Evolutionary conservation across 441 rosid genomes (phyloP).

Genomic region (Iberis amara): DNA sequence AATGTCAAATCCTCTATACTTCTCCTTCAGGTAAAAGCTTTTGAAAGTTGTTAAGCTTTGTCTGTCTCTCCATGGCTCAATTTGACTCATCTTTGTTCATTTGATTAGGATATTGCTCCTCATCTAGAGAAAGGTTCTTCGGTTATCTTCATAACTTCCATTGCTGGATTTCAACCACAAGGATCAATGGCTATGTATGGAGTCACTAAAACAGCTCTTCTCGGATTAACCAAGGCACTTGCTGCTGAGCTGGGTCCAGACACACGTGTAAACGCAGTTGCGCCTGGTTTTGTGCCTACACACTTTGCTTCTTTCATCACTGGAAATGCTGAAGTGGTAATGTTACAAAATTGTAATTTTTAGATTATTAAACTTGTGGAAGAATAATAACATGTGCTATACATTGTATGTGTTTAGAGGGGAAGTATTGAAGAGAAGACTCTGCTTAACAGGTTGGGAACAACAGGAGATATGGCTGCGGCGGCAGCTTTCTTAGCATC

Average conservation of each 20-base stretch:
- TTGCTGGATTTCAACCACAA: slow-evolving; percentile 59
- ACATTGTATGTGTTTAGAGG: slow-evolving; percentile 36
- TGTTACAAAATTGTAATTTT: slow-evolving; percentile 19
- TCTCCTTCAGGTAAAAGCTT: slow-evolving; percentile 44
- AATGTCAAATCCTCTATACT: slow-evolving; percentile 68
- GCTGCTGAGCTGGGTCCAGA: slow-evolving; percentile 76
- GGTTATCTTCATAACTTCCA: slow-evolving; percentile 65
- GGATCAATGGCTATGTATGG: slow-evolving; percentile 79
- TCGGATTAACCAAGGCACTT: slow-evolving; percentile 88
- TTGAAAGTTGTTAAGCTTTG: background rate
- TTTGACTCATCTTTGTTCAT: background rate
- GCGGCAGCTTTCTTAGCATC: slow-evolving; percentile 83
- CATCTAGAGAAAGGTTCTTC: slow-evolving; percentile 75
- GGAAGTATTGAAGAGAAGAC: slow-evolving; percentile 44
- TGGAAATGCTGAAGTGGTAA: slow-evolving; percentile 43
- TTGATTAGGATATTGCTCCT: slow-evolving; percentile 65
- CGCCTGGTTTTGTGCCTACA: slow-evolving; percentile 92
- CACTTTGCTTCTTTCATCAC: slow-evolving; percentile 61
- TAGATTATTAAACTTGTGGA: background rate
- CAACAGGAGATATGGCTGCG: slow-evolving; percentile 76
- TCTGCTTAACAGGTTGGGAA: slow-evolving; percentile 66
- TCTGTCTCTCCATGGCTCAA: background rate
- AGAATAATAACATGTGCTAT: background rate
- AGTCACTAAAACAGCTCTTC: slow-evolving; percentile 87
- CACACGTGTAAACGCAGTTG: slow-evolving; percentile 75